Conservation (phyloP, 2,329 filamentous ascomycete genomes). For the Fusarium dimerum region DNA sequence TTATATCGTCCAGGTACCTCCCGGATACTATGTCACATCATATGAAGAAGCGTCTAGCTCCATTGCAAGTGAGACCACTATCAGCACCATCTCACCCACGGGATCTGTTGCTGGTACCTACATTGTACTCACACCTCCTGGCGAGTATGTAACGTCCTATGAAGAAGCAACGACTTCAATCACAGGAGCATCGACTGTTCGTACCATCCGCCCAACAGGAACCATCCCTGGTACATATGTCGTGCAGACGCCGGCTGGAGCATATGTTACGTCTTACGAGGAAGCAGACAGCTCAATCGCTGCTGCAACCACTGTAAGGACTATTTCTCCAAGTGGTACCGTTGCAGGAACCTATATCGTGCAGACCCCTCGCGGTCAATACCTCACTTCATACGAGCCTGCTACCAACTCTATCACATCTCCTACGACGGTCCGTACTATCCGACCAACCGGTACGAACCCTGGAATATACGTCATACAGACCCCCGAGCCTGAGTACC, state of each 20-base stretch:
- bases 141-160: not conserved
- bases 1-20: not conserved
- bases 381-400: no score
- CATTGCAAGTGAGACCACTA: not conserved
- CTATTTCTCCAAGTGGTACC: no score
- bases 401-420: not conserved
- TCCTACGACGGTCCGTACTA: no score
- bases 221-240: not conserved
- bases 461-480: conserved; percentile 3
- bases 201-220: not conserved
- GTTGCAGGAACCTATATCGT: conserved; percentile 4
- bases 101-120: not conserved
- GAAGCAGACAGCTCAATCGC: no score
- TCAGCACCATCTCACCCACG: not conserved
- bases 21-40: not conserved
- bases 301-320: no score
- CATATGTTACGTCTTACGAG: not conserved
- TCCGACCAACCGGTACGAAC: not conserved
- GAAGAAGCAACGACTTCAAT: not conserved
- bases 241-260: not conserved
- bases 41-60: conserved; percentile 2
- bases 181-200: not conserved
- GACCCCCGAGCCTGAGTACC: not conserved
- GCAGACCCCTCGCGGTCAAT: not conserved
- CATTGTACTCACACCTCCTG: not conserved